Base-by-base conservation (phyloP, 2,329 filamentous ascomycete genomes). In the Clarireedia homoeocarpa region DNA sequence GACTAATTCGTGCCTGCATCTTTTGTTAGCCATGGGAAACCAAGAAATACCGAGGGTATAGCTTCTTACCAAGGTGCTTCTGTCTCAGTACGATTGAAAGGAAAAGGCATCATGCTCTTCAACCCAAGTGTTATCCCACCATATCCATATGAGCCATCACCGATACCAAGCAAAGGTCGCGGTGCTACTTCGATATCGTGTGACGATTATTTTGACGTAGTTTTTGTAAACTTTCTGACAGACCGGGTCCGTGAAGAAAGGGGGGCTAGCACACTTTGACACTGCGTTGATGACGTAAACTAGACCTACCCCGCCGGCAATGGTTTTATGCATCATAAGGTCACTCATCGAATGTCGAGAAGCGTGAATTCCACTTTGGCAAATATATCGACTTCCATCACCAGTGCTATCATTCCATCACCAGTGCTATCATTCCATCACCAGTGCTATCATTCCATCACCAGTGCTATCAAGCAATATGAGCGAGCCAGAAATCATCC, bases 181-280 rank as follows among this genome's bases (percentile, higher is more conserved):
- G 0, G 78, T 70, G 0, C 80, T 84, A 59, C 75, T 71, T 47
- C 73, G 77, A 70, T 85, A 87, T 10, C 84, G 74, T 20, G 70
- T 77, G 2, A 88, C 77, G 6, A 88, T 75, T 0, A 74, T 71
- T 53, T 78, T 73, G 66, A 87, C 75, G 65, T 86, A 88, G 42
- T 72, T 74, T 61, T 69, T 67, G 67, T 87, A 87, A 51, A 81
- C 77, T 0, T 70, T 65, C 68, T 84, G 80, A 5, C 77, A 75
- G 0, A 70, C 69, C 0, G 71, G 63, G 62, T 79, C 77, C 20
- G 76, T 80, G 70, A 83, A 87, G 76, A 82, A 87, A n/a, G n/a
- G n/a, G n/a, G n/a, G n/a, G n/a, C n/a, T 20, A 20, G 20, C 20
- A 20, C 20, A 3, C 20, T 20, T 2, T 20, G 20, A 20, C 20